Percentiles rank a stretch among this genome's conserved stretches.
These are phyloP conservation scores for Capsicum pubescens DNA, from an alignment of 257 asterid genomes.

Conservation along the genomic window DNA sequence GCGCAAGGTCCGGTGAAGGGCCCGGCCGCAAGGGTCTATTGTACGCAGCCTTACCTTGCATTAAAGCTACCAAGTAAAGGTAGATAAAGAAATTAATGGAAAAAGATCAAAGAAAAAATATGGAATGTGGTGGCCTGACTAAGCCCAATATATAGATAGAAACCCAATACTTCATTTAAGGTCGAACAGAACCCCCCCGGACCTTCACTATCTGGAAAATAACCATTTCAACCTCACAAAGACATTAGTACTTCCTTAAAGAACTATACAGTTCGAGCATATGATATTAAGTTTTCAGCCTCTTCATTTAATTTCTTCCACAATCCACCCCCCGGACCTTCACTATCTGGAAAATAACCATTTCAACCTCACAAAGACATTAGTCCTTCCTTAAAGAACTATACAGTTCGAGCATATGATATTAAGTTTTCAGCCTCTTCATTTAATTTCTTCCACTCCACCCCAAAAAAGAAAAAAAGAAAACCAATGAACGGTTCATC, in stretches of 20 bases:
- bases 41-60: background rate
- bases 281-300: background rate
- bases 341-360: background rate
- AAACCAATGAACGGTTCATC: background rate
- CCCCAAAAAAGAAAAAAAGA: background rate
- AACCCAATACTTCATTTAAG: background rate
- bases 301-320: background rate
- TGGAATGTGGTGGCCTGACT: background rate
- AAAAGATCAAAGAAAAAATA: background rate
- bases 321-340: background rate
- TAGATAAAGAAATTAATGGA: background rate
- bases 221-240: background rate
- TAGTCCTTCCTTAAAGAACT: background rate
- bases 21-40: too few species aligned
- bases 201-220: background rate
- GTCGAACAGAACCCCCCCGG: background rate
- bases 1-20: too few species aligned
- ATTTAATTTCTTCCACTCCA: background rate
- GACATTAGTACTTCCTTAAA: background rate
- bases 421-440: background rate
- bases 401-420: background rate
- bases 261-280: slow-evolving; percentile 7
- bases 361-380: background rate
- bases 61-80: background rate
- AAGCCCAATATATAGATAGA: background rate